Conservation (phyloP, 345 rosid species). For the Citrus australasica region DNA sequence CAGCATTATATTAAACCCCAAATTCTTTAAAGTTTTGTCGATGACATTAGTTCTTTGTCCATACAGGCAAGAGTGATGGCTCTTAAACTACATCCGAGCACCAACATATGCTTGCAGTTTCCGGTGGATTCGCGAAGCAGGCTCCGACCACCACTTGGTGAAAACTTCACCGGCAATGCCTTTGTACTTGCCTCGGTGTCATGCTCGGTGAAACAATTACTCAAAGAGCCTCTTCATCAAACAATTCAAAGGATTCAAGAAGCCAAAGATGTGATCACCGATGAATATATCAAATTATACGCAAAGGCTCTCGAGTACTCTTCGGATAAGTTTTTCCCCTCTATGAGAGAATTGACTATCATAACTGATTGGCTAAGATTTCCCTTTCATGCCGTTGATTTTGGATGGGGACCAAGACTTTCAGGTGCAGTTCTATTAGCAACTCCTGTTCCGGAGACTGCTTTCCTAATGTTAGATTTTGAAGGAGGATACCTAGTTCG, state of each 20-base stretch:
- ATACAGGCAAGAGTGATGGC: conserved; percentile 19
- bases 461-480: conserved; percentile 15
- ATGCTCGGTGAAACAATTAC: conserved; percentile 4
- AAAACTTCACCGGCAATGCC: conserved; percentile 24
- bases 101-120: conserved; percentile 24
- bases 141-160: conserved; percentile 15
- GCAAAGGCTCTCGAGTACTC: conserved; percentile 18
- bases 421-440: conserved; percentile 17
- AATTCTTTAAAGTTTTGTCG: too few species aligned
- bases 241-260: conserved; percentile 15
- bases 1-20: too few species aligned
- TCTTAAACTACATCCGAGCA: conserved; percentile 4
- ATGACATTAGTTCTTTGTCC: not conserved
- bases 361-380: conserved; percentile 18
- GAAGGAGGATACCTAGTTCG: conserved; percentile 20
- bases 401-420: conserved; percentile 15
- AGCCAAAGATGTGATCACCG: conserved; percentile 10
- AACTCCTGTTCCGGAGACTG: conserved; percentile 25
- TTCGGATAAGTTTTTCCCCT: conserved; percentile 21
- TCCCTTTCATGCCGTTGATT: conserved; percentile 27
- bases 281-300: conserved; percentile 16
- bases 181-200: conserved; percentile 24
- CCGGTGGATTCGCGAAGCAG: conserved; percentile 19
- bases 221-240: conserved; percentile 12
- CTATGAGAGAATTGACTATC: conserved; percentile 21